Conservation (phyloP, 164 flowering plant species). For the Piper longum region DNA sequence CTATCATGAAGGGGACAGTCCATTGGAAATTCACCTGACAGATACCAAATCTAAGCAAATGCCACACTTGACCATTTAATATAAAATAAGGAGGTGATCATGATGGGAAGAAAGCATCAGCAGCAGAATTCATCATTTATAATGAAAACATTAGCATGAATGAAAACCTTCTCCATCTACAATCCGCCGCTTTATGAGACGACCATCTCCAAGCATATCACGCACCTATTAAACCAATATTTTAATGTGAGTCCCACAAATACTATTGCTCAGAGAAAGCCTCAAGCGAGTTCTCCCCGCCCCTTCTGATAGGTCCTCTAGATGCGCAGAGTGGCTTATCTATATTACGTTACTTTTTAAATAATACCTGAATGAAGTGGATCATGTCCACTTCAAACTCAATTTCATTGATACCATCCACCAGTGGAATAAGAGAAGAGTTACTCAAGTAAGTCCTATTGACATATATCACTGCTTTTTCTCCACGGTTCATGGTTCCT, state of each 20-base stretch:
- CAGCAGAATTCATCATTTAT: not conserved
- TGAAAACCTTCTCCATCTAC: slow-evolving; percentile 84
- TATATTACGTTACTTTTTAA: not conserved
- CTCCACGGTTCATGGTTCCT: slow-evolving; percentile 81
- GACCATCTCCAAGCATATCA: slow-evolving; percentile 98
- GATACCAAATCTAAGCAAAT: slow-evolving; percentile 4
- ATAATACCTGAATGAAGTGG: slow-evolving; percentile 73
- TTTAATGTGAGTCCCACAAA: not conserved
- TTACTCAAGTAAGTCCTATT: slow-evolving; percentile 48
- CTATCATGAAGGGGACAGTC: slow-evolving; percentile 99
- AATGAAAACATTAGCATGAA: not conserved
- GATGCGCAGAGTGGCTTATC: not conserved
- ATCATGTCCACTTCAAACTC: slow-evolving; percentile 89
- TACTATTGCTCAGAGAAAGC: not conserved
- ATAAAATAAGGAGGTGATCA: not conserved
- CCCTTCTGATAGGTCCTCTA: not conserved
- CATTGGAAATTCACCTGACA: slow-evolving; percentile 93
- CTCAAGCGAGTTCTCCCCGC: not conserved
- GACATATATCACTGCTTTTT: slow-evolving; percentile 75
- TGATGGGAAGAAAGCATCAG: not conserved
- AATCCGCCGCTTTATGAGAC: slow-evolving; percentile 84
- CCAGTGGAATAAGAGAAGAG: slow-evolving; percentile 42
- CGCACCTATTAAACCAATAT: slow-evolving; percentile 42
- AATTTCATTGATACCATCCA: slow-evolving; percentile 54
- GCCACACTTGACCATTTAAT: not conserved